A percentile compares a stretch with the other conserved stretches of the same genome.
phyloP scores from a whole-genome alignment of 306 rosid species.

The Erythrophleum fordii region DNA sequence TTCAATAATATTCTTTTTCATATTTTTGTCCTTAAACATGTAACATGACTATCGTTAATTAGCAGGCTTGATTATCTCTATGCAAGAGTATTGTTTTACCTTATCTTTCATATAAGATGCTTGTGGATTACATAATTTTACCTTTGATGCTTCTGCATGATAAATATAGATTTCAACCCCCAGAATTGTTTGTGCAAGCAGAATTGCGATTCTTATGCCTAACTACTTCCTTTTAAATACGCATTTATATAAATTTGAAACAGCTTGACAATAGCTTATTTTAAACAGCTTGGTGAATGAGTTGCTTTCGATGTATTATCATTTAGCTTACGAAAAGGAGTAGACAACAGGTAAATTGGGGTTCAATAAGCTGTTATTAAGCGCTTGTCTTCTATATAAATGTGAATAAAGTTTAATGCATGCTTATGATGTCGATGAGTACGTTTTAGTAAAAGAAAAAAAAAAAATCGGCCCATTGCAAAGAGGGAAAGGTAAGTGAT shows the following conservation, averaged over 20 bases:
- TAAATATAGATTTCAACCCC: background rate
- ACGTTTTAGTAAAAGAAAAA: background rate
- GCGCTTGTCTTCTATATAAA: background rate
- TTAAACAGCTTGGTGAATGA: slow-evolving; percentile 1
- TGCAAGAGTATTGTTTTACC: background rate
- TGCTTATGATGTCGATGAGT: background rate
- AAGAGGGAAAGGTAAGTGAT: too few species aligned
- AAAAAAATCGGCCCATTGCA: too few species aligned
- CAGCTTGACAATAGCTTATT: background rate
- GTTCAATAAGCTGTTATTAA: background rate
- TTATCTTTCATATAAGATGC: slow-evolving; percentile 15
- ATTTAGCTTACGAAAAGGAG: background rate
- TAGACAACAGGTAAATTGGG: background rate
- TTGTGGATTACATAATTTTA: background rate
- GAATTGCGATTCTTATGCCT: background rate
- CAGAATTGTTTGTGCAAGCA: slow-evolving; percentile 3
- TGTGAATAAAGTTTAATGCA: background rate
- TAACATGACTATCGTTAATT: background rate
- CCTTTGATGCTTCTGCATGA: background rate
- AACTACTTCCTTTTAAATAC: background rate
- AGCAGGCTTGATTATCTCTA: background rate
- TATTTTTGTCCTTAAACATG: background rate
- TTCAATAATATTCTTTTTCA: background rate
- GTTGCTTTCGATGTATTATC: background rate
- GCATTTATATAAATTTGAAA: background rate